A percentile compares a stretch with the other conserved stretches of the same genome.
Evolutionary conservation across 2,329 filamentous ascomycete species (phyloP).

Genomic region (Decorospora gaudefroyi): DNA sequence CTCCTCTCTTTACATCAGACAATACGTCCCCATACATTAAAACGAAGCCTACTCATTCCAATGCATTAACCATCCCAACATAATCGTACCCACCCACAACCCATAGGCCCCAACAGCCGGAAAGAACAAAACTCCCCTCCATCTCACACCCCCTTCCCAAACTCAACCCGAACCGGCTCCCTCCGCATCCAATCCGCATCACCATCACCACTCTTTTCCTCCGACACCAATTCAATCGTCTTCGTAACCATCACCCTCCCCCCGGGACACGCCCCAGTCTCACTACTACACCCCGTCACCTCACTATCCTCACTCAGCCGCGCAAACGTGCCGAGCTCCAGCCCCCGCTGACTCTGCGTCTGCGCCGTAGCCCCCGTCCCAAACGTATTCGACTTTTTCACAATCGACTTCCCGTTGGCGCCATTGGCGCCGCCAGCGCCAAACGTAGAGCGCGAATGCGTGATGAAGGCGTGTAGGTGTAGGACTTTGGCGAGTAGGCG

Average conservation of each 20-base stretch:
- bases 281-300: conserved; percentile 2
- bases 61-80: too few relatives aligned
- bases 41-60: too few relatives aligned
- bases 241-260: conserved; percentile 11
- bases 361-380: too few relatives aligned
- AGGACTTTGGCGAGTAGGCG: conserved; percentile 26
- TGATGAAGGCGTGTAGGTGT: conserved; percentile 25
- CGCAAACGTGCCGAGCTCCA: conserved; percentile 13
- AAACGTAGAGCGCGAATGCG: conserved; percentile 19
- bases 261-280: background rate
- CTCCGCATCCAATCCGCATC: background rate
- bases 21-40: too few relatives aligned
- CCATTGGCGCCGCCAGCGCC: too few relatives aligned
- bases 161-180: too few relatives aligned
- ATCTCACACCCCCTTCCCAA: conserved; percentile 3
- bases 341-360: conserved; percentile 8
- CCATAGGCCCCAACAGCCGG: too few relatives aligned
- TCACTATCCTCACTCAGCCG: conserved; percentile 13
- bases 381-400: conserved; percentile 2
- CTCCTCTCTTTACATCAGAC: too few relatives aligned
- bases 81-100: too few relatives aligned
- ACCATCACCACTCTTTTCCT: conserved; percentile 1
- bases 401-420: conserved; percentile 3
- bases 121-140: background rate
- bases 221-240: conserved; percentile 14